Percentiles rank a stretch among this genome's conserved stretches.
These are phyloP conservation scores for Clitopilus passeckerianus DNA, from an alignment of 768 basidiomycete species.

Conservation along the genomic window DNA sequence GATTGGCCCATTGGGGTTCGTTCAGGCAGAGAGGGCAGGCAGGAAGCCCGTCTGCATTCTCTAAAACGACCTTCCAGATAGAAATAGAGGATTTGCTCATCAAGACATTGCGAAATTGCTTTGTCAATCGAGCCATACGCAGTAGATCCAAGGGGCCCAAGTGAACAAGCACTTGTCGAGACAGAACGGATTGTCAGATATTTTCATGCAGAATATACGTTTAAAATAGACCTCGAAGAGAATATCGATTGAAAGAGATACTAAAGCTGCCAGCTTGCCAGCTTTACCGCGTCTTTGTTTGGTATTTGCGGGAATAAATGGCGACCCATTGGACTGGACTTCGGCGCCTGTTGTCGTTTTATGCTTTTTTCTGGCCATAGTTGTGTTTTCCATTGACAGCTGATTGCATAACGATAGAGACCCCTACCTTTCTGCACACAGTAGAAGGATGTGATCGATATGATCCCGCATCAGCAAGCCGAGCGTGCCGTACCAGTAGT, in stretches of 20 bases:
- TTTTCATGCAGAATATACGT: too few species aligned
- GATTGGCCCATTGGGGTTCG: slow-evolving; percentile 25
- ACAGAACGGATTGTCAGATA: too few species aligned
- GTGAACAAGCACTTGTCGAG: slow-evolving; percentile 45
- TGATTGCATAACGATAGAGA: neutral
- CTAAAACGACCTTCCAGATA: slow-evolving; percentile 43
- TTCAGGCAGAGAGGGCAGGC: neutral
- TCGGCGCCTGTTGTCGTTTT: neutral
- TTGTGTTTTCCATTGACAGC: neutral
- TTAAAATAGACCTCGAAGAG: slow-evolving; percentile 29
- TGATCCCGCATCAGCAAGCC: neutral
- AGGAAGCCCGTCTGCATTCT: slow-evolving; percentile 25
- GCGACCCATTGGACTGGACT: neutral
- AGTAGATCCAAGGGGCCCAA: slow-evolving; percentile 46
- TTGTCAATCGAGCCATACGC: slow-evolving; percentile 42
- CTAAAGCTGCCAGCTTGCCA: slow-evolving; percentile 25
- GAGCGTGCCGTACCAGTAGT: neutral
- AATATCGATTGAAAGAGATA: slow-evolving; percentile 33
- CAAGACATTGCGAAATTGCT: slow-evolving; percentile 42
- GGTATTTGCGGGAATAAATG: neutral
- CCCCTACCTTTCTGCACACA: neutral
- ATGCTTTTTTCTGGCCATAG: neutral
- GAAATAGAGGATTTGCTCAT: slow-evolving; percentile 38
- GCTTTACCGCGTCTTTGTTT: slow-evolving; percentile 6
- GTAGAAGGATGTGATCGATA: neutral